phyloP scores from a whole-genome alignment of 75 land plant species.

The Picea glauca region DNA sequence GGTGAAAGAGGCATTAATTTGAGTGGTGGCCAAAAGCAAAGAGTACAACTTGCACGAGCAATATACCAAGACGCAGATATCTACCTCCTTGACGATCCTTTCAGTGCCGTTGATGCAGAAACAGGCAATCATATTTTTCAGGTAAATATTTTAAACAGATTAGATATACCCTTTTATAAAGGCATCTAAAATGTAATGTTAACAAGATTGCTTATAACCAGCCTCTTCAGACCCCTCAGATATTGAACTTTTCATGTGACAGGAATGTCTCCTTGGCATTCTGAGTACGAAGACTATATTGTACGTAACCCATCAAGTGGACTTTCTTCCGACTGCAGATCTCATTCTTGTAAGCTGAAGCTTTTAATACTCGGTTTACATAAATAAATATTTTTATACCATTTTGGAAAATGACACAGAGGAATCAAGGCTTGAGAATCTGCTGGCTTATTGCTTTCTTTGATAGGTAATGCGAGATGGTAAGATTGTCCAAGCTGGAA shows the following conservation, averaged over 20 bases:
- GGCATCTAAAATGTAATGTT: neutral
- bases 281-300: constrained; percentile 68
- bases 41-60: constrained; percentile 89
- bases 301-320: constrained; percentile 87
- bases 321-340: constrained; percentile 70
- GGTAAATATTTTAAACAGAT: constrained; percentile 27
- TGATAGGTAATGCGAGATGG: constrained; percentile 86
- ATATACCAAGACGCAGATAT: constrained; percentile 79
- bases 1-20: constrained; percentile 89
- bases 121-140: constrained; percentile 85
- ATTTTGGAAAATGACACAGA: neutral
- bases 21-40: constrained; percentile 95
- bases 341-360: constrained; percentile 54
- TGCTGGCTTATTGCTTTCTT: neutral
- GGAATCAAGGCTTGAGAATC: neutral
- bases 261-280: constrained; percentile 65
- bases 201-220: neutral
- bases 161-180: neutral
- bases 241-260: constrained; percentile 11
- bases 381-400: no score
- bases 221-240: neutral
- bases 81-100: constrained; percentile 88
- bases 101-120: constrained; percentile 94
- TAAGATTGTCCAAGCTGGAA: constrained; percentile 62
- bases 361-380: neutral